phyloP scores from a whole-genome alignment of 2,329 filamentous ascomycete genomes.

The Sporothrix phasma region DNA sequence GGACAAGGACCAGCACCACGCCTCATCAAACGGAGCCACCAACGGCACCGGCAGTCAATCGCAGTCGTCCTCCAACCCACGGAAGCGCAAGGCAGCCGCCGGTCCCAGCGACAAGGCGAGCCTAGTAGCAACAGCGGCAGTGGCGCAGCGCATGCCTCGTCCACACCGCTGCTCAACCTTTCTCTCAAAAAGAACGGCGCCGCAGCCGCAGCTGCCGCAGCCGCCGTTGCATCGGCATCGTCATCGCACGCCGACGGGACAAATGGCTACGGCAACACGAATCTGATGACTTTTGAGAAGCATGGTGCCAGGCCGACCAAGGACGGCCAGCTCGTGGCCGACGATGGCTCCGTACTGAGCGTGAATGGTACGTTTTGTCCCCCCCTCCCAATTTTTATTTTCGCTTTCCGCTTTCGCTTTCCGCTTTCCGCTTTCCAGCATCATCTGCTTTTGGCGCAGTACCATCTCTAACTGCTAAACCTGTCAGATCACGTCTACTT shows the following conservation, averaged over 20 bases:
- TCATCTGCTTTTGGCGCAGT: background rate
- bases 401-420: background rate
- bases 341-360: conserved; percentile 76
- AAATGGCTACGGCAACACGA: conserved; percentile 52
- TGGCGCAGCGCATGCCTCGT: background rate
- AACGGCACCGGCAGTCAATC: conserved; percentile 31
- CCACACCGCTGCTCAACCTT: conserved; percentile 13
- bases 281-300: conserved; percentile 80
- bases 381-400: background rate
- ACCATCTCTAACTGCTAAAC: conserved; percentile 6
- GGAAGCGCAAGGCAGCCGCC: conserved; percentile 74
- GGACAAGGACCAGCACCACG: conserved; percentile 20
- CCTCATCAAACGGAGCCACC: conserved; percentile 20
- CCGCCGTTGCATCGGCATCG: conserved; percentile 32
- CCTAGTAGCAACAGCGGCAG: background rate
- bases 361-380: conserved; percentile 63
- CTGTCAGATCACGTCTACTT: conserved; percentile 72
- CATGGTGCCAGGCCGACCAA: conserved; percentile 54
- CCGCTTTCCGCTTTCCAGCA: background rate
- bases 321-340: conserved; percentile 71
- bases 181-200: conserved; percentile 16
- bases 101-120: conserved; percentile 21
- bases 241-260: conserved; percentile 19
- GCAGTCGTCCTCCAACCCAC: conserved; percentile 41
- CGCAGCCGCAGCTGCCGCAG: conserved; percentile 23